These are phyloP conservation scores for Ustilago hordei DNA, from an alignment of 1,284 basidiomycete genomes.

Conservation along the genomic window DNA sequence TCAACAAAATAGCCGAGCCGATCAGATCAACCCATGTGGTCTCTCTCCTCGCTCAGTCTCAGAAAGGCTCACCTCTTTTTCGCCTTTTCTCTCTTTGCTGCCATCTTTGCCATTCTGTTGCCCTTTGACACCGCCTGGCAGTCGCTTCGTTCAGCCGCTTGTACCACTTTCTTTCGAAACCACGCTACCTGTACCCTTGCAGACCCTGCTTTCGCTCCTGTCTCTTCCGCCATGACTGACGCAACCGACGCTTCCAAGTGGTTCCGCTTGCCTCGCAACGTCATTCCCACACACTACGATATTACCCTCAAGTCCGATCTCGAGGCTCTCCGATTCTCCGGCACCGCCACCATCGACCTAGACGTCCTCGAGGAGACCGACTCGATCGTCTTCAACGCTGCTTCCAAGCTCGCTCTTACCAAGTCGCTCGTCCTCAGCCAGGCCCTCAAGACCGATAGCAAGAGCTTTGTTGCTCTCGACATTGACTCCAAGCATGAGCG, in stretches of 20 bases:
- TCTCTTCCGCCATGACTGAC: constrained; percentile 51
- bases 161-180: constrained; percentile 19
- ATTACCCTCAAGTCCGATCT: constrained; percentile 84
- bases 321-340: constrained; percentile 79
- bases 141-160: constrained; percentile 29
- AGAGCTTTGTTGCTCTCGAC: constrained; percentile 71
- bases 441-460: constrained; percentile 75
- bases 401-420: constrained; percentile 77
- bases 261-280: constrained; percentile 81
- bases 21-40: constrained; percentile 8
- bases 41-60: neutral
- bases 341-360: constrained; percentile 83
- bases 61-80: constrained; percentile 35
- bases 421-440: constrained; percentile 77
- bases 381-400: constrained; percentile 70
- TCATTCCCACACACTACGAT: constrained; percentile 84
- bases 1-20: neutral
- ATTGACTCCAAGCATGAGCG: constrained; percentile 70
- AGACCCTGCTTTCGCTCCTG: constrained; percentile 37
- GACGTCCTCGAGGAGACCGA: constrained; percentile 78
- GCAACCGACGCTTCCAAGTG: constrained; percentile 57
- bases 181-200: constrained; percentile 47
- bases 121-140: constrained; percentile 15
- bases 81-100: constrained; percentile 30
- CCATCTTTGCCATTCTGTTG: constrained; percentile 16